Evolutionary conservation across 2,329 filamentous ascomycete genomes (phyloP).

Genomic region (Talaromyces rugulosus): DNA sequence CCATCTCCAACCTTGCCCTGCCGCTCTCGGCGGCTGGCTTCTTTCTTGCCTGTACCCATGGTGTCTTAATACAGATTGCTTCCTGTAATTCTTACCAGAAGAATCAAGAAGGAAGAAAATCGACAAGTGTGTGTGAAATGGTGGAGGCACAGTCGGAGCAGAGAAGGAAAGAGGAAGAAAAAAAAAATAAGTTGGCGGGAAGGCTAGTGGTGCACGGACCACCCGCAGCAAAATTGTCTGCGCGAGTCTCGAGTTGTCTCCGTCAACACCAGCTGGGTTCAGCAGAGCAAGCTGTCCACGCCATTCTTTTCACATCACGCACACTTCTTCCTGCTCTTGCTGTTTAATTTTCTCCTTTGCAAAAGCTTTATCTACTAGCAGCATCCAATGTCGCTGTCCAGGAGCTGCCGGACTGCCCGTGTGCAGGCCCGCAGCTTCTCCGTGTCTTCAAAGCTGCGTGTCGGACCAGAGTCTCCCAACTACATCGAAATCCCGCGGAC

Average conservation of each 20-base stretch:
- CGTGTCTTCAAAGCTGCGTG: constrained; percentile 31
- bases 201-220: constrained; percentile 32
- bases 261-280: constrained; percentile 8
- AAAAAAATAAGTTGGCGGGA: constrained; percentile 25
- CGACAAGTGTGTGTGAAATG: constrained; percentile 17
- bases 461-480: constrained; percentile 72
- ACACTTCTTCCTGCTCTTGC: neutral
- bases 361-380: neutral
- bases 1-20: constrained; percentile 82
- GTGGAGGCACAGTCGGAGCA: constrained; percentile 17
- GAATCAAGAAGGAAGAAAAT: constrained; percentile 26
- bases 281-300: neutral
- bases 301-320: neutral
- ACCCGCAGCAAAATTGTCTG: constrained; percentile 34
- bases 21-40: constrained; percentile 73
- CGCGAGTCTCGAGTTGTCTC: neutral
- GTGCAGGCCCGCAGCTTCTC: constrained; percentile 38
- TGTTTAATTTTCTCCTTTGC: neutral
- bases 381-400: constrained; percentile 32
- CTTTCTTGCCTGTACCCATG: constrained; percentile 93
- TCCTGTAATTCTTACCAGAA: constrained; percentile 16
- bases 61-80: constrained; percentile 23
- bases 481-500: constrained; percentile 79
- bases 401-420: constrained; percentile 31
- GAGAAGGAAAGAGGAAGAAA: constrained; percentile 22